Base-by-base conservation (phyloP, 768 basidiomycete genomes). In the Pholiota microspora region DNA sequence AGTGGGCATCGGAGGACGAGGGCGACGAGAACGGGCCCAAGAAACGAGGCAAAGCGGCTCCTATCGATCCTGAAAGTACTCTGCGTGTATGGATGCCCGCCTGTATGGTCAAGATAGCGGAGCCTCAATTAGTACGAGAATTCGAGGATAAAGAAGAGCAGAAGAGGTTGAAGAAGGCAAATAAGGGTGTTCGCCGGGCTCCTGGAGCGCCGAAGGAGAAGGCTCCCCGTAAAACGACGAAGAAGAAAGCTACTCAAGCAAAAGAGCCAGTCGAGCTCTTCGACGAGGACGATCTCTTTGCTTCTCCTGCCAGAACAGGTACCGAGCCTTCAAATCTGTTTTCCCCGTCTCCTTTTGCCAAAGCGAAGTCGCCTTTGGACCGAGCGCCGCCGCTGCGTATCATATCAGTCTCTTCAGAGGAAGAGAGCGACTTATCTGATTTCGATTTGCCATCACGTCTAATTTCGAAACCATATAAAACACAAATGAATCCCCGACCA, bases 21-120 rank as follows among this genome's bases (percentile, higher is more conserved):
- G 81, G 74, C 0, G 78, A 76, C 3, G 82, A 76, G 7, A 78
- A 75, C 1, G 77, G 74, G n/a, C 63, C 59, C 8, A 74, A 71
- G 61, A 70, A 69, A 45, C 59, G 55, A 4, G 64, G 63, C 16
- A 70, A 69, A 56, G 74, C 73, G 36, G 35, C 69, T 23, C 69
- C 80, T 3, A 71, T 77, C 2, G 78, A 83, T 58, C 85, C 86
- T 0, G 69, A 73, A n/a, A 77, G 73, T 45, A 79, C 80, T 51
- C 66, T 86, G 46, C 77, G 87, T 12, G 66, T 93, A 9, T 96
- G 93, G 93, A 79, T 94, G 69, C 89, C 93, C 0, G 91, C 88
- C 21, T 85, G 79, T 50, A 86, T 96, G 77, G 80, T 94, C 9
- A 69, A 74, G 10, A 67, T 83, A 28, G 90, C 81, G 2, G 86